These are phyloP conservation scores for Wickerhamomyces pijperi DNA, from an alignment of 805 yeast species.

Conservation along the genomic window DNA sequence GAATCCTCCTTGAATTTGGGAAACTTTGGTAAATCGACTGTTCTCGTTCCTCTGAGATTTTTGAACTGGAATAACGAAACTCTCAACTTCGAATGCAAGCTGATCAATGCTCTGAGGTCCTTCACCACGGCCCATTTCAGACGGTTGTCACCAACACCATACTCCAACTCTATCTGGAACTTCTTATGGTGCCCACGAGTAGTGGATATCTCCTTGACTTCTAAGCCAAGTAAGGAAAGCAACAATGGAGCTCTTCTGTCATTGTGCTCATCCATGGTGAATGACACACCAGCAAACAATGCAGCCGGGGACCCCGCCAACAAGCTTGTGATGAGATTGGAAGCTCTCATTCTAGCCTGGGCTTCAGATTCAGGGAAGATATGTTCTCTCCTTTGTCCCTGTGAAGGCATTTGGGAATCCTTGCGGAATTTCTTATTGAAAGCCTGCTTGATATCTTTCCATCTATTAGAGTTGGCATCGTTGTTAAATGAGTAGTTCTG, in stretches of 20 bases:
- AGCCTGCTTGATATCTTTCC: constrained; percentile 19
- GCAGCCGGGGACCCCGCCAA: constrained; percentile 65
- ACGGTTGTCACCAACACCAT: constrained; percentile 75
- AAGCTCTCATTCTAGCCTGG: constrained; percentile 22
- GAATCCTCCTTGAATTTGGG: constrained; percentile 16
- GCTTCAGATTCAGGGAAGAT: constrained; percentile 11
- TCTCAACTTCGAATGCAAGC: constrained; percentile 59
- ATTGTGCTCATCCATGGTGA: constrained; percentile 68
- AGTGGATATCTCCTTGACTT: constrained; percentile 40
- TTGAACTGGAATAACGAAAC: constrained; percentile 32
- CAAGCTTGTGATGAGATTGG: constrained; percentile 40
- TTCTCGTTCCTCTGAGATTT: constrained; percentile 15
- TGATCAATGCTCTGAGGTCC: constrained; percentile 60
- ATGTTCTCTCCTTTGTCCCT: constrained; percentile 1
- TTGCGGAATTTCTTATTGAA: constrained; percentile 12
- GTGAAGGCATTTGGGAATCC: neutral
- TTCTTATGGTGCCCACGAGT: constrained; percentile 22
- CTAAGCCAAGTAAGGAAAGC: constrained; percentile 59
- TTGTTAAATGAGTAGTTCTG: constrained; percentile 3
- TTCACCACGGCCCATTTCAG: constrained; percentile 73
- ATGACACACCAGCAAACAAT: constrained; percentile 59
- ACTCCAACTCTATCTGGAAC: constrained; percentile 68
- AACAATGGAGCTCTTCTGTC: constrained; percentile 74
- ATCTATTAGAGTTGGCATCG: constrained; percentile 7
- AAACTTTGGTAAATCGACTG: constrained; percentile 25